A percentile compares a stretch with the other conserved stretches of the same genome.
Conservation (phyloP, 129 eudicot genomes). For the Helianthus tuberosus region DNA sequence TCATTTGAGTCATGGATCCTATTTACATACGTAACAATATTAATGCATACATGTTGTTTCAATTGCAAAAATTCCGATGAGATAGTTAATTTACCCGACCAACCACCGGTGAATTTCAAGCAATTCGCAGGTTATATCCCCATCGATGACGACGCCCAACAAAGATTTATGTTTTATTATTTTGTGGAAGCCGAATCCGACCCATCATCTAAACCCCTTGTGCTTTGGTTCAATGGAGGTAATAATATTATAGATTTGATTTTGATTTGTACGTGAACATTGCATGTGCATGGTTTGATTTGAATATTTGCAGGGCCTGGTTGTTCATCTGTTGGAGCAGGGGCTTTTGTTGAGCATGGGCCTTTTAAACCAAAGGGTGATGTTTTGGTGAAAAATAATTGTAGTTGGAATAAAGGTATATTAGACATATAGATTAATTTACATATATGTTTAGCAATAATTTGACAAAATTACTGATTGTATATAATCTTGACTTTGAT, state of each 20-base stretch:
- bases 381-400: constrained; percentile 60
- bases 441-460: too few relatives aligned
- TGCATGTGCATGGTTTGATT: background rate
- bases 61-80: constrained; percentile 32
- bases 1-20: background rate
- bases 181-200: constrained; percentile 69
- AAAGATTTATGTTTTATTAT: constrained; percentile 60
- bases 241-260: background rate
- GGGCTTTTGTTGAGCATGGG: constrained; percentile 84
- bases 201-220: constrained; percentile 73
- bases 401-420: constrained; percentile 88
- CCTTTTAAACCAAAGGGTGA: constrained; percentile 76
- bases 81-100: constrained; percentile 59
- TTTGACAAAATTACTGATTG: too few relatives aligned
- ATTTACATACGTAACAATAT: background rate
- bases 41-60: constrained; percentile 13
- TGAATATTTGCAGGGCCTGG: constrained; percentile 70
- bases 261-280: background rate
- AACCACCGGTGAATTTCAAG: constrained; percentile 57
- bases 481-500: background rate
- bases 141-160: constrained; percentile 42
- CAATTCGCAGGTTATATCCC: constrained; percentile 64
- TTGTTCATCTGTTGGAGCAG: constrained; percentile 84
- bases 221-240: constrained; percentile 88
- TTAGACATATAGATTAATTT: too few relatives aligned